Evolutionary conservation across 2,329 filamentous ascomycete species (phyloP).

Genomic region (Monilinia fructicola): DNA sequence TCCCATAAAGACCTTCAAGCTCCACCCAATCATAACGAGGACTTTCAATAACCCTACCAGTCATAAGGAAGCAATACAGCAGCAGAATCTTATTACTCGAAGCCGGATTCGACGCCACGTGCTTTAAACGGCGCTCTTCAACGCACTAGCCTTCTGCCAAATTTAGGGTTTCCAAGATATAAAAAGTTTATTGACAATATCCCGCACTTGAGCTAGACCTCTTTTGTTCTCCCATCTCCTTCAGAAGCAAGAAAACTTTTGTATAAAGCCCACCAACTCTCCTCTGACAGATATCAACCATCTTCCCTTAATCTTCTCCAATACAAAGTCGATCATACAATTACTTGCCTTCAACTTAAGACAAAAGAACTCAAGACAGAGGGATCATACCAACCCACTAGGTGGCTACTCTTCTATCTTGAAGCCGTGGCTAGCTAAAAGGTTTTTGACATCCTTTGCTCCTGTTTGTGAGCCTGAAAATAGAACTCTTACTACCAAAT

Average conservation of each 20-base stretch:
- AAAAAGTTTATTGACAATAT: background rate
- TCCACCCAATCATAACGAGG: background rate
- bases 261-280: constrained; percentile 3
- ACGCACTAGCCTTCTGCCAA: background rate
- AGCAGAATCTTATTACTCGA: background rate
- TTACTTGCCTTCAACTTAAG: background rate
- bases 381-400: background rate
- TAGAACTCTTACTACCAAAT: background rate
- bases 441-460: background rate
- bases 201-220: background rate
- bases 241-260: background rate
- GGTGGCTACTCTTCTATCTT: background rate
- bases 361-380: background rate
- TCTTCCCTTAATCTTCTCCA: background rate
- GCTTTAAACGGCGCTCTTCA: background rate
- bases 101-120: background rate
- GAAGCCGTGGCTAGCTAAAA: background rate
- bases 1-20: background rate
- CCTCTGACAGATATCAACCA: constrained; percentile 1
- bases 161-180: background rate
- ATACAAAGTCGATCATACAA: background rate
- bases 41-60: background rate
- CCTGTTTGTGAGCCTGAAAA: background rate
- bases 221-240: background rate
- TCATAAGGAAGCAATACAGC: background rate